Conservation (phyloP, 2,329 filamentous ascomycete genomes). For the Aureobasidium pullulans region DNA sequence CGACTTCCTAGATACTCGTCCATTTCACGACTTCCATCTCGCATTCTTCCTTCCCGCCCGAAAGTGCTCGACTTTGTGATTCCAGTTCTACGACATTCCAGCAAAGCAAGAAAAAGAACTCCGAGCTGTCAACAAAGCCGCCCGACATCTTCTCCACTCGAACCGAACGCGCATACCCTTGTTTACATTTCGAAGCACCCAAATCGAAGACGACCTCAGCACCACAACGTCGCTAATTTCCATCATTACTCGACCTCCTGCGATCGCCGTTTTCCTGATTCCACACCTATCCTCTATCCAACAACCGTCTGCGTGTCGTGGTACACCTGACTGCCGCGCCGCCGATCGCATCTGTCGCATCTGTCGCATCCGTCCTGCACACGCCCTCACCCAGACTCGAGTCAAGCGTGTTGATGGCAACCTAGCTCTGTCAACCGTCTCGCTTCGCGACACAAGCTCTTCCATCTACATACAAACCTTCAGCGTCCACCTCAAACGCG, state of each 20-base stretch:
- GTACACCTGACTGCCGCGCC: slow-evolving; percentile 7
- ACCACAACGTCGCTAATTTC: slow-evolving; percentile 11
- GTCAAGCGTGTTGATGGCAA: slow-evolving; percentile 11
- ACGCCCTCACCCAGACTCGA: background rate
- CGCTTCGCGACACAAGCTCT: slow-evolving; percentile 12
- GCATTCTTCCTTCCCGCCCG: no score
- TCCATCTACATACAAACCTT: background rate
- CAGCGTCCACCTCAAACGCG: background rate
- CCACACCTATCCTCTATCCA: slow-evolving; percentile 1
- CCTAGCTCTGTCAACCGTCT: slow-evolving; percentile 9
- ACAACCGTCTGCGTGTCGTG: background rate
- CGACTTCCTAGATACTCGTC: no score
- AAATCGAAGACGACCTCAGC: background rate
- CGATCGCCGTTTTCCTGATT: slow-evolving; percentile 5
- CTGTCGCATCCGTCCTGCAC: slow-evolving; percentile 9
- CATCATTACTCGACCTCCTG: slow-evolving; percentile 3
- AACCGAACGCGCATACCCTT: slow-evolving; percentile 1
- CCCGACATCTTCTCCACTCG: background rate
- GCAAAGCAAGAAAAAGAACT: background rate
- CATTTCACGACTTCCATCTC: no score
- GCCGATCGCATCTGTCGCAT: slow-evolving; percentile 4
- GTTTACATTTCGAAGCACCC: slow-evolving; percentile 7
- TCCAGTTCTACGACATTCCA: no score
- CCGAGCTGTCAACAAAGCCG: background rate
- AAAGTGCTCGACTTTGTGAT: no score